Percentiles rank a stretch among this genome's conserved stretches.
Conservation (phyloP, 2,329 filamentous ascomycete genomes). For the Bretziella fagacearum region DNA sequence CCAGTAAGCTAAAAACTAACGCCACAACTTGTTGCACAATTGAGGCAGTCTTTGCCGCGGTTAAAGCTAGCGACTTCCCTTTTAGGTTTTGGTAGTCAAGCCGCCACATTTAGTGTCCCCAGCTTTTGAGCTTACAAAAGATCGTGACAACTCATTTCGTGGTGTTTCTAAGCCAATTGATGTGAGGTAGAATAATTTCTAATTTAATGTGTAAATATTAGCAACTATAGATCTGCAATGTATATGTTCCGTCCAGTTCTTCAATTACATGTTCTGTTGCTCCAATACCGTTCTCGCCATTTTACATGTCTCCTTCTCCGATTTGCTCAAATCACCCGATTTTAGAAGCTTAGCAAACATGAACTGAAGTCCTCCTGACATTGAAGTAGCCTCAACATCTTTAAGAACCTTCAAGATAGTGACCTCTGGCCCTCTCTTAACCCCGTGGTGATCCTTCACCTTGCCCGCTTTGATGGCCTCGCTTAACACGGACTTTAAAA, state of each 20-base stretch:
- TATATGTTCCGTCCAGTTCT: neutral
- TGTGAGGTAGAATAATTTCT: neutral
- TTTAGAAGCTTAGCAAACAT: conserved; percentile 62
- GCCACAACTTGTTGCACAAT: neutral
- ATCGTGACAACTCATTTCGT: neutral
- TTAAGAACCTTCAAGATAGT: conserved; percentile 50
- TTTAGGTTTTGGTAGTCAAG: too few relatives aligned
- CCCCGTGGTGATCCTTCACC: conserved; percentile 24
- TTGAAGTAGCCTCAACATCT: conserved; percentile 44
- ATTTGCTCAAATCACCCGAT: conserved; percentile 30
- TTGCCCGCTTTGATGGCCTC: conserved; percentile 33
- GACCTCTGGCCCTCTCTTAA: conserved; percentile 24
- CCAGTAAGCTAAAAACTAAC: conserved; percentile 5
- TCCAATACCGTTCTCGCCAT: conserved; percentile 25
- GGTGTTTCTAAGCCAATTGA: neutral
- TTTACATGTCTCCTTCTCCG: conserved; percentile 30
- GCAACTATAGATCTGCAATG: neutral
- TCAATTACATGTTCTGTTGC: conserved; percentile 15
- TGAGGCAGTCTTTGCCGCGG: neutral
- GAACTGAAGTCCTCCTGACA: conserved; percentile 60
- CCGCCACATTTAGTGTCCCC: too few relatives aligned
- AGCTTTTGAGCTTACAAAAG: too few relatives aligned
- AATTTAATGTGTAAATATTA: neutral
- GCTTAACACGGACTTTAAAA: conserved; percentile 61
- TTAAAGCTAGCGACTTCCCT: conserved; percentile 7